Evolutionary conservation across 305 asterid genomes (phyloP).

Genomic region (Fraxinus angustifolia): DNA sequence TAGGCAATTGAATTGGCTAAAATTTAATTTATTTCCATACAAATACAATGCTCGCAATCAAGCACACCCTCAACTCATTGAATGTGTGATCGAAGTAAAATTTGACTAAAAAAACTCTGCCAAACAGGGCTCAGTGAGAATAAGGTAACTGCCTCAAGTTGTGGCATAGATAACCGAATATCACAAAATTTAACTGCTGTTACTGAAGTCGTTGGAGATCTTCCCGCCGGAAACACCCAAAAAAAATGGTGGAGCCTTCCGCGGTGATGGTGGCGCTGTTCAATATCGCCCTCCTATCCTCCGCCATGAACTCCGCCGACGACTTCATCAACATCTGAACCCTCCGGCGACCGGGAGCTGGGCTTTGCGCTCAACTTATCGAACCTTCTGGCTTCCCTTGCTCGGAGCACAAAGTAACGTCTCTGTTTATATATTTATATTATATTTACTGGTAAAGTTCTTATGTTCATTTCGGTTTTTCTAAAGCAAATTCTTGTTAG

Average conservation of each 20-base stretch:
- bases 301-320: slow-evolving; percentile 36
- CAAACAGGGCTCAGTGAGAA: neutral
- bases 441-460: neutral
- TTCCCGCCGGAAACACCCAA: neutral
- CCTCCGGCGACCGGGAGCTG: slow-evolving; percentile 35
- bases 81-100: neutral
- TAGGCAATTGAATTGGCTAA: no score
- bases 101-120: neutral
- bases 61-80: neutral
- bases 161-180: neutral
- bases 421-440: slow-evolving; percentile 6
- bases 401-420: slow-evolving; percentile 66
- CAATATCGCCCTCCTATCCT: slow-evolving; percentile 15
- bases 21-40: no score
- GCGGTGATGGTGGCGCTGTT: slow-evolving; percentile 24
- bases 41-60: no score
- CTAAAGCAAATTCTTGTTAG: neutral
- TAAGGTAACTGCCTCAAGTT: neutral
- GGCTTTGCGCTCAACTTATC: slow-evolving; percentile 63
- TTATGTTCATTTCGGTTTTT: neutral
- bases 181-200: neutral
- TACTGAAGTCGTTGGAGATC: neutral
- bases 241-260: slow-evolving; percentile 24
- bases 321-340: slow-evolving; percentile 30
- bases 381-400: slow-evolving; percentile 78